Evolutionary conservation across 1,284 basidiomycete genomes (phyloP).

Genomic region (Exobasidium rhododendri): DNA sequence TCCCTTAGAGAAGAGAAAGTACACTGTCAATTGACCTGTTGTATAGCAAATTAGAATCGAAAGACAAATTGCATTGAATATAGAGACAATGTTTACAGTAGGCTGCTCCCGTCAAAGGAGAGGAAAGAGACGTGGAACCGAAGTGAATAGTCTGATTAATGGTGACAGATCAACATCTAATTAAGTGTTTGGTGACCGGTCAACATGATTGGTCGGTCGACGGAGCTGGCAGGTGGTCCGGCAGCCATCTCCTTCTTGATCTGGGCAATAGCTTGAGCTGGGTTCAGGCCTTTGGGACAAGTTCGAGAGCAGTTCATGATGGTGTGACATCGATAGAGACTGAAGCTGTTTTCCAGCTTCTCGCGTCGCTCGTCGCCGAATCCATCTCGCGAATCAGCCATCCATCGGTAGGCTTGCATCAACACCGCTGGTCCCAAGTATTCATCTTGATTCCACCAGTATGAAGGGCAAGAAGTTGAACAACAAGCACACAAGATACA

Average conservation of each 20-base stretch:
- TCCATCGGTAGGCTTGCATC: conserved; percentile 83
- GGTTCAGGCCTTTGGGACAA: conserved; percentile 91
- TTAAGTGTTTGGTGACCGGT: conserved; percentile 7
- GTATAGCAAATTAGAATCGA: no score
- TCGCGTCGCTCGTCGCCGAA: conserved; percentile 80
- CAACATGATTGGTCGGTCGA: conserved; percentile 40
- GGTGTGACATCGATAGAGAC: conserved; percentile 73
- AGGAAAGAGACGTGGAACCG: no score
- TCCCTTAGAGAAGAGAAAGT: no score
- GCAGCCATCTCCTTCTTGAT: conserved; percentile 55
- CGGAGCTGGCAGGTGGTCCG: conserved; percentile 34
- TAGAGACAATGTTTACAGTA: no score
- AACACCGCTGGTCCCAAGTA: conserved; percentile 95
- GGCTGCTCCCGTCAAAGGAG: no score
- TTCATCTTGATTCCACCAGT: conserved; percentile 99
- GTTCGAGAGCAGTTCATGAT: conserved; percentile 95
- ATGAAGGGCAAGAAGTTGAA: conserved; percentile 82
- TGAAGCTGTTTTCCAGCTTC: conserved; percentile 89
- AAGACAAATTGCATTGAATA: no score
- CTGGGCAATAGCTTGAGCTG: conserved; percentile 51
- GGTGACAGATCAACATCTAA: no score
- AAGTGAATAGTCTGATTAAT: no score
- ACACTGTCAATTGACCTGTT: no score
- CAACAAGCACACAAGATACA: conserved; percentile 61
- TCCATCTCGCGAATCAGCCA: conserved; percentile 89